These are phyloP conservation scores for Zasmidium angulare DNA, from an alignment of 2,329 filamentous ascomycete genomes.

Conservation along the genomic window DNA sequence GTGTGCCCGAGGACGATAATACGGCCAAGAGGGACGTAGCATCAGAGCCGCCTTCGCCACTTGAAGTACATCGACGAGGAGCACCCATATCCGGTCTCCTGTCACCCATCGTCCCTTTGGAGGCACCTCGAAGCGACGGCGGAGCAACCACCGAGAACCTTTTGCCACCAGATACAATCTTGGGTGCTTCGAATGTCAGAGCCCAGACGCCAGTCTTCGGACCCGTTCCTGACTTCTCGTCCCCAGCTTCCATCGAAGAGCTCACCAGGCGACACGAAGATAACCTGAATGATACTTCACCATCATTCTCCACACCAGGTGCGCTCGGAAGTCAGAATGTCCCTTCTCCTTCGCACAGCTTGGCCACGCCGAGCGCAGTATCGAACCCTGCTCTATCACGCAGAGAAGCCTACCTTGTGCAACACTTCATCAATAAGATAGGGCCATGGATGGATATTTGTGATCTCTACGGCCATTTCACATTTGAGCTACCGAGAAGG, in stretches of 20 bases:
- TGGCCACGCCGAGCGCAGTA: slow-evolving; percentile 3
- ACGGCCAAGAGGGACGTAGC: neutral
- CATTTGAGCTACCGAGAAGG: slow-evolving; percentile 32
- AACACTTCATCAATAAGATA: slow-evolving; percentile 37
- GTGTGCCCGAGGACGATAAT: slow-evolving; percentile 19
- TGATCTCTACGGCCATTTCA: slow-evolving; percentile 35
- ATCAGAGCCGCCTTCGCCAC: neutral
- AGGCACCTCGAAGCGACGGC: slow-evolving; percentile 1
- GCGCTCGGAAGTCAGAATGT: slow-evolving; percentile 10
- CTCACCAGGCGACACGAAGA: slow-evolving; percentile 20
- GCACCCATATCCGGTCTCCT: slow-evolving; percentile 10
- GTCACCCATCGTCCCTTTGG: neutral
- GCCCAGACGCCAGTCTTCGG: neutral
- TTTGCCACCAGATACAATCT: neutral
- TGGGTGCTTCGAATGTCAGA: neutral
- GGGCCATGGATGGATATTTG: slow-evolving; percentile 39
- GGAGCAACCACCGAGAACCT: neutral
- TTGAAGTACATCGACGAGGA: slow-evolving; percentile 7
- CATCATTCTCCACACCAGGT: slow-evolving; percentile 7
- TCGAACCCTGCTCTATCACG: slow-evolving; percentile 14
- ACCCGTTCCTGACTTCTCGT: slow-evolving; percentile 4
- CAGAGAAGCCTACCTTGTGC: slow-evolving; percentile 21
- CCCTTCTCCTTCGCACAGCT: slow-evolving; percentile 2
- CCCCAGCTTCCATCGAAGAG: slow-evolving; percentile 22
- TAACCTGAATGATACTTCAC: slow-evolving; percentile 1